Evolutionary conservation across 1,284 basidiomycete species (phyloP).

Genomic region (Pterula multifida): DNA sequence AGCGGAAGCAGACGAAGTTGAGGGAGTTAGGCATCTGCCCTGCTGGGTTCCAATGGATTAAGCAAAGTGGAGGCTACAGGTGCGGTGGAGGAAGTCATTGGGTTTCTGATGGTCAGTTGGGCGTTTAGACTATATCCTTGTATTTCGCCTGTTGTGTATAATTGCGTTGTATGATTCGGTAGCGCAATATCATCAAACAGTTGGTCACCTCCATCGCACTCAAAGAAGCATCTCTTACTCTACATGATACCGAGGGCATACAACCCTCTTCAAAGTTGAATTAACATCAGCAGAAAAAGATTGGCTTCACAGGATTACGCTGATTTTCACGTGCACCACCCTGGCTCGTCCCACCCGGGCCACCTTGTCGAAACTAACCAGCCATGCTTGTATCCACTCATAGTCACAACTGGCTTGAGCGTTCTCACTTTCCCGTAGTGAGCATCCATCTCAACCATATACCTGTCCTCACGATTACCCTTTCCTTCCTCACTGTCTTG

Average conservation of each 20-base stretch:
- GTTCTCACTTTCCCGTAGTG: background rate
- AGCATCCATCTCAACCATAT: background rate
- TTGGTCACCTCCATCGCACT: too few species aligned
- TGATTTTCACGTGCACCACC: too few species aligned
- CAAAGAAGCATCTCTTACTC: too few species aligned
- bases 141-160: too few species aligned
- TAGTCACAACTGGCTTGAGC: background rate
- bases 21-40: slow-evolving; percentile 39
- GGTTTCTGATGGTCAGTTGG: slow-evolving; percentile 22
- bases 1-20: slow-evolving; percentile 23
- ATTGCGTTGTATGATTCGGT: too few species aligned
- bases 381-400: background rate
- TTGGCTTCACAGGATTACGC: too few species aligned
- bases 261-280: too few species aligned
- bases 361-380: background rate
- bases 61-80: slow-evolving; percentile 30
- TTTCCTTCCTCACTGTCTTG: background rate
- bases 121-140: slow-evolving; percentile 11
- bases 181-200: too few species aligned
- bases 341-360: background rate
- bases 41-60: slow-evolving; percentile 41
- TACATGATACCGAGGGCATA: too few species aligned
- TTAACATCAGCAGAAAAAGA: too few species aligned
- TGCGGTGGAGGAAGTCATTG: slow-evolving; percentile 45
- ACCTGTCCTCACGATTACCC: background rate